A percentile compares a stretch with the other conserved stretches of the same genome.
These are phyloP conservation scores for Aspergillus sclerotiicarbonarius DNA, from an alignment of 495 filamentous ascomycete genomes.

Conservation along the genomic window DNA sequence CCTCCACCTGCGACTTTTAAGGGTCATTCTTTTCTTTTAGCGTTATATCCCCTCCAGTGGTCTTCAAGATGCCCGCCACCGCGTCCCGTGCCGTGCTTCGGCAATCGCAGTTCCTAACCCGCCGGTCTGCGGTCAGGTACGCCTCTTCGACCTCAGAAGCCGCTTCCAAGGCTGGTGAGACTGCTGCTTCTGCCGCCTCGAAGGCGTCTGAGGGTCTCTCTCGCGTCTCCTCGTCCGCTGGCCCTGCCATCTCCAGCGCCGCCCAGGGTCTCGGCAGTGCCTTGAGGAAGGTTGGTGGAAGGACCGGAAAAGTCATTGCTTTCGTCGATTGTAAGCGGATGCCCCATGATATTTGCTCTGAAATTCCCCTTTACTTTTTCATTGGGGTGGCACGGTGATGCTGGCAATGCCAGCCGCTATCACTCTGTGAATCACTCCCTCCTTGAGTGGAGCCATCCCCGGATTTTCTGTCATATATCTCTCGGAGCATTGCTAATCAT, in stretches of 20 bases:
- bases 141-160: conserved; percentile 69
- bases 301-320: conserved; percentile 74
- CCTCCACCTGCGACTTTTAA: conserved; percentile 32
- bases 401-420: conserved; percentile 6
- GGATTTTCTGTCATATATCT: conserved; percentile 4
- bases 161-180: conserved; percentile 64
- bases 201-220: conserved; percentile 87
- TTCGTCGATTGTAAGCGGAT: conserved; percentile 77
- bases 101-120: conserved; percentile 58
- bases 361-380: neutral
- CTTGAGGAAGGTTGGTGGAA: conserved; percentile 76
- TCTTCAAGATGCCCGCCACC: conserved; percentile 45
- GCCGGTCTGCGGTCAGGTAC: conserved; percentile 56
- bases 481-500: conserved; percentile 28
- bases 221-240: conserved; percentile 75
- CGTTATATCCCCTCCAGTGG: conserved; percentile 28
- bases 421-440: neutral
- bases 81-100: conserved; percentile 60
- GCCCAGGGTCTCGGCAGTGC: conserved; percentile 62
- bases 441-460: conserved; percentile 19
- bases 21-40: conserved; percentile 28
- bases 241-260: conserved; percentile 69
- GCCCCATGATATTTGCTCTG: neutral
- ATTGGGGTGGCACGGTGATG: conserved; percentile 14
- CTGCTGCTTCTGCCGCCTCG: conserved; percentile 60